Percentiles rank a stretch among this genome's conserved stretches.
These are phyloP conservation scores for Epichloe brachyelytri DNA, from an alignment of 2,329 filamentous ascomycete species.

Conservation along the genomic window DNA sequence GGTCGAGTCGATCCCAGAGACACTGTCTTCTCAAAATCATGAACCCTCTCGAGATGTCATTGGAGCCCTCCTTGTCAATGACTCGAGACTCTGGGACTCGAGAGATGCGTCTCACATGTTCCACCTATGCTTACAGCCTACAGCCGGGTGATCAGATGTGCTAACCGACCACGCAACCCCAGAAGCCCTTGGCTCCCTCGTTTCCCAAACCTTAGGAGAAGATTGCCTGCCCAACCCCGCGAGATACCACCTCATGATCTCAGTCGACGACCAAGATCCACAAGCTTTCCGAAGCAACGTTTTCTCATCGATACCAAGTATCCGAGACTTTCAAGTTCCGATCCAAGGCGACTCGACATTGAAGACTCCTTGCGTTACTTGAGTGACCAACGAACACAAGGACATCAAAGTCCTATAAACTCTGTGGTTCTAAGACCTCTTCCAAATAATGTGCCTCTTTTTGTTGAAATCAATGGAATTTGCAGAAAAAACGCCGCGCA, in stretches of 20 bases:
- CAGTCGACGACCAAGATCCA: background rate
- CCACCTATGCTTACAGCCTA: background rate
- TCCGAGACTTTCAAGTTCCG: background rate
- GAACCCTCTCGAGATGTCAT: background rate
- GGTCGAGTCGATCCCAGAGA: background rate
- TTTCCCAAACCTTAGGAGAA: conserved; percentile 1
- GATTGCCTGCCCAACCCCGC: background rate
- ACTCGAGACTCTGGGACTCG: background rate
- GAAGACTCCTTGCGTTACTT: background rate
- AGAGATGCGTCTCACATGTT: background rate
- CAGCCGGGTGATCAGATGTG: background rate
- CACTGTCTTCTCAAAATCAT: background rate
- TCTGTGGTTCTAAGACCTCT: background rate
- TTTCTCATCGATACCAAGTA: conserved; percentile 3
- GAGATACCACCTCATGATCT: background rate
- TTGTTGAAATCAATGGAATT: conserved; percentile 16
- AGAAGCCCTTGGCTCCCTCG: conserved; percentile 4
- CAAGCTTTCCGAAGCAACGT: background rate
- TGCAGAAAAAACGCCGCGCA: conserved; percentile 17
- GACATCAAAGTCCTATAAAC: background rate
- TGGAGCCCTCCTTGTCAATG: background rate
- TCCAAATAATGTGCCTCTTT: background rate
- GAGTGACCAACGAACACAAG: background rate
- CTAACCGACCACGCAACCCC: conserved; percentile 4
- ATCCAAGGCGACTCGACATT: background rate